Base-by-base conservation (phyloP, 306 rosid genomes). In the Rosa lucieae region DNA sequence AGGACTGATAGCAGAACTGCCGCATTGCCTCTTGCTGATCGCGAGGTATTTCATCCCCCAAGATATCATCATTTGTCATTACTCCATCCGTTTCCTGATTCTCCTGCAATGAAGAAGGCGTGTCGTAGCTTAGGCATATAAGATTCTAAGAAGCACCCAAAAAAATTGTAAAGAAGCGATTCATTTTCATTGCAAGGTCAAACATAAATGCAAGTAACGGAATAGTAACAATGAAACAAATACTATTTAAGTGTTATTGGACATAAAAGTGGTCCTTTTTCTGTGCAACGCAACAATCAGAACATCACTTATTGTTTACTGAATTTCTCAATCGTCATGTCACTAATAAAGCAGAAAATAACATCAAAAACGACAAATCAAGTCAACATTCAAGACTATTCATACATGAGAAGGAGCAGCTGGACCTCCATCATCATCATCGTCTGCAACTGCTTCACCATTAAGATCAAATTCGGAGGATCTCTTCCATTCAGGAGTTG, bases 401-500 rank as follows among this genome's bases (percentile, higher is more conserved):
- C 92, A 74, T 90, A 96, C 99, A 79, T 86, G 88, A 83, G 87
- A 78, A 78, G 93, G 86, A 81, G 93, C 90, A 80, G 84, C 88
- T 15, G 93, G 82, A 77, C 85, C 84, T 80, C 96, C 98, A 82
- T 90, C 98, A 42, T 92, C 97, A 0, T 93, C 98, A 0, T 91
- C 99, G 18, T 96, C 99, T 5, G 96, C 89, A 72, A 89, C 87
- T 39, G 98, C 99, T 85, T 96, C 99, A 42, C 99, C 99, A 78
- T 96, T 96, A 81, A 96, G 99, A 87, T 96, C 99, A 82, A 96
- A 86, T 73, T 90, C 98, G 67, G 97, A 88, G 84, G 99, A 89
- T 79, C 97, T 91, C 85, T 96, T 96, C 99, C 99, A 96, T 78
- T 96, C 99, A 0, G 99, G 99, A 81, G 97, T 96, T 47, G 94